Evolutionary conservation across 805 yeast genomes (phyloP).

Genomic region (Debaryomyces hansenii): DNA sequence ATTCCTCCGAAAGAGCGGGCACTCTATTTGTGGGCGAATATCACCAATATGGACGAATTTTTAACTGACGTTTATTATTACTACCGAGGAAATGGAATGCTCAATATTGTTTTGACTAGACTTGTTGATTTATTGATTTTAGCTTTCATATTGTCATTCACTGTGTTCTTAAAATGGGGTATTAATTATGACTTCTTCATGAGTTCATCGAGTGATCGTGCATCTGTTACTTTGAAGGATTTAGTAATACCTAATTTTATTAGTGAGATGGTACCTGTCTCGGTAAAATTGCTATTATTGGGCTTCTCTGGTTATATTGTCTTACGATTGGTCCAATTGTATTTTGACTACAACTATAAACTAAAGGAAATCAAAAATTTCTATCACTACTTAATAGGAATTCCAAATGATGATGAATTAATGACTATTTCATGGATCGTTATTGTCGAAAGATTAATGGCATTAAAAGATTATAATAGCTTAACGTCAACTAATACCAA

Average conservation of each 20-base stretch:
- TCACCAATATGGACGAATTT: slow-evolving; percentile 86
- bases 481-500: slow-evolving; percentile 44
- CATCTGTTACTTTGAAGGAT: slow-evolving; percentile 30
- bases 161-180: slow-evolving; percentile 81
- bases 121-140: slow-evolving; percentile 70
- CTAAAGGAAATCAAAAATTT: slow-evolving; percentile 75
- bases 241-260: slow-evolving; percentile 45
- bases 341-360: slow-evolving; percentile 59
- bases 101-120: slow-evolving; percentile 70
- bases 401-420: slow-evolving; percentile 71
- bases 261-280: slow-evolving; percentile 37
- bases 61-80: slow-evolving; percentile 80
- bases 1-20: slow-evolving; percentile 68
- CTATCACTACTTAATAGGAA: slow-evolving; percentile 66
- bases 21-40: slow-evolving; percentile 94
- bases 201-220: slow-evolving; percentile 14
- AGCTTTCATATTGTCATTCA: slow-evolving; percentile 73
- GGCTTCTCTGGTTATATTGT: slow-evolving; percentile 55
- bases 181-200: slow-evolving; percentile 54
- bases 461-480: slow-evolving; percentile 78
- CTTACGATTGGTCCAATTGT: slow-evolving; percentile 54
- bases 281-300: slow-evolving; percentile 62
- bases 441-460: slow-evolving; percentile 73
- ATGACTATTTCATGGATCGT: slow-evolving; percentile 94
- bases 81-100: slow-evolving; percentile 81